A percentile compares a stretch with the other conserved stretches of the same genome.
These are phyloP conservation scores for Tetratostichococcus sp. DNA, from an alignment of 139 green algal species.

Conservation along the genomic window DNA sequence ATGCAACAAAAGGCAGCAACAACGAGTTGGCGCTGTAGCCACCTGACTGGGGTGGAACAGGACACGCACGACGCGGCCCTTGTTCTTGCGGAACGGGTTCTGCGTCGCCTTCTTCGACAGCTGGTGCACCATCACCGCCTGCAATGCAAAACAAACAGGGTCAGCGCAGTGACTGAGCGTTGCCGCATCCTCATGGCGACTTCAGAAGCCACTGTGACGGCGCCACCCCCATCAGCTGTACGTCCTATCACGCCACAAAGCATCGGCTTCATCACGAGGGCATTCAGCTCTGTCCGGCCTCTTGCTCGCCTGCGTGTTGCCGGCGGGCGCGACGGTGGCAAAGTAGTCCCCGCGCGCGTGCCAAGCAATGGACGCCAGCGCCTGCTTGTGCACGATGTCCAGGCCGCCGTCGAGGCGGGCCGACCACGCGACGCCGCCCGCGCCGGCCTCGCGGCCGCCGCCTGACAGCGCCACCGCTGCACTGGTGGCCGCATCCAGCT, in stretches of 20 bases:
- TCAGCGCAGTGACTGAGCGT: too few relatives aligned
- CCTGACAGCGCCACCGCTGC: background rate
- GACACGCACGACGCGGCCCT: slow-evolving; percentile 70
- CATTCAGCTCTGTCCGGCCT: too few relatives aligned
- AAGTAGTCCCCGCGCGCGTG: slow-evolving; percentile 93
- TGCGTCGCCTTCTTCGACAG: slow-evolving; percentile 74
- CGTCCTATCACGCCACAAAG: too few relatives aligned
- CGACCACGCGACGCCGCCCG: background rate
- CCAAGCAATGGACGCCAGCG: slow-evolving; percentile 72
- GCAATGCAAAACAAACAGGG: too few relatives aligned
- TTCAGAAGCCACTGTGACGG: too few relatives aligned
- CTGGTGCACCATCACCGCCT: slow-evolving; percentile 94
- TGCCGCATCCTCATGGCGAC: background rate
- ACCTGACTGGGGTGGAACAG: slow-evolving; percentile 83
- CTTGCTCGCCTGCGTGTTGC: slow-evolving; percentile 60
- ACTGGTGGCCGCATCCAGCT: slow-evolving; percentile 9
- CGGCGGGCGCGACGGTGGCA: slow-evolving; percentile 65
- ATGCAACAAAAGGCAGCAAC: too few relatives aligned
- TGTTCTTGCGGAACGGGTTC: slow-evolving; percentile 92
- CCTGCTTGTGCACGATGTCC: slow-evolving; percentile 35
- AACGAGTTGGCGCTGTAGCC: too few relatives aligned
- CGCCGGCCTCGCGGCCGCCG: slow-evolving; percentile 8
- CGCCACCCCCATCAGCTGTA: too few relatives aligned
- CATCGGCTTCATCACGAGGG: background rate
- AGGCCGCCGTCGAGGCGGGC: slow-evolving; percentile 20